phyloP scores from a whole-genome alignment of 805 yeast species.

The Barnettozyma botsteinii region DNA sequence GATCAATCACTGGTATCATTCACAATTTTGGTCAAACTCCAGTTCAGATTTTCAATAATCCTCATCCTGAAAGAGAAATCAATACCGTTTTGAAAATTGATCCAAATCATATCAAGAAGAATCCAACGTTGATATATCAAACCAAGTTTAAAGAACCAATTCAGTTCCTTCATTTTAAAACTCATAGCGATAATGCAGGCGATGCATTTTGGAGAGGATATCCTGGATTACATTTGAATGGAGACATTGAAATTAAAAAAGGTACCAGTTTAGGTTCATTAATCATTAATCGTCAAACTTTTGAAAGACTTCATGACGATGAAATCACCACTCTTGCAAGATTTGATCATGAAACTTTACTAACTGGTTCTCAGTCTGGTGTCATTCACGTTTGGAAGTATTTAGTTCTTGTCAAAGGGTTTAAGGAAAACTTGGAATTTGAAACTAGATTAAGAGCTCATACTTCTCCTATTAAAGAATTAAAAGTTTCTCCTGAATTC shows the following conservation, averaged over 20 bases:
- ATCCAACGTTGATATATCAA: conserved; percentile 39
- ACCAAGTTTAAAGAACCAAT: conserved; percentile 37
- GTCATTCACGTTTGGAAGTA: conserved; percentile 52
- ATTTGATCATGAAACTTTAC: conserved; percentile 23
- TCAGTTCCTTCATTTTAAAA: conserved; percentile 39
- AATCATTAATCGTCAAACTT: conserved; percentile 22
- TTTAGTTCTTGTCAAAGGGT: conserved; percentile 12
- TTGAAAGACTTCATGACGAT: conserved; percentile 28
- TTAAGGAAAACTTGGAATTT: conserved; percentile 31
- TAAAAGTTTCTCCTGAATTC: conserved; percentile 46
- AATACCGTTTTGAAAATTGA: conserved; percentile 34
- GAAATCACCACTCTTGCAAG: conserved; percentile 25
- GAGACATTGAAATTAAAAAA: conserved; percentile 22
- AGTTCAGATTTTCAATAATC: conserved; percentile 56
- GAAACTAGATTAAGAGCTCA: conserved; percentile 55
- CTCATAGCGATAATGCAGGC: conserved; percentile 29
- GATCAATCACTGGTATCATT: conserved; percentile 76
- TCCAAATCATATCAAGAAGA: conserved; percentile 24
- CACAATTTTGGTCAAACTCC: conserved; percentile 95
- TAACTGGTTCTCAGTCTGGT: conserved; percentile 48
- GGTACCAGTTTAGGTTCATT: conserved; percentile 21
- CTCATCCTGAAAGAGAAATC: conserved; percentile 52
- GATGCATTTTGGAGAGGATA: conserved; percentile 46
- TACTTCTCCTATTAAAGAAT: conserved; percentile 35
- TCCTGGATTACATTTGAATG: conserved; percentile 28